Conservation (phyloP, 2,329 filamentous ascomycete genomes). For the Blumeriella jaapii region DNA sequence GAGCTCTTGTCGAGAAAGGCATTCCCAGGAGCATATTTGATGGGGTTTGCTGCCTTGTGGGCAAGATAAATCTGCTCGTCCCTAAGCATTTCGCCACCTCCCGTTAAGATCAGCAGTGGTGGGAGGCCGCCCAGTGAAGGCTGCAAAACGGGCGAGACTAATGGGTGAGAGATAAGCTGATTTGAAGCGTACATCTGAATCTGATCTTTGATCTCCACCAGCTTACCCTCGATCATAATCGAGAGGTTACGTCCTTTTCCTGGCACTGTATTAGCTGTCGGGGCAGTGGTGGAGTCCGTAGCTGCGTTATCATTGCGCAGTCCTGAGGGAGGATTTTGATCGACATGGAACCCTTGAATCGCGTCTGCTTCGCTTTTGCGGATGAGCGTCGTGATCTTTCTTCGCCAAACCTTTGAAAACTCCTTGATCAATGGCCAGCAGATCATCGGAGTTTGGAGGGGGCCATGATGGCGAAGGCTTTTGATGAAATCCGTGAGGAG, state of each 20-base stretch:
- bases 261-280: constrained; percentile 25
- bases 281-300: constrained; percentile 19
- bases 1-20: constrained; percentile 51
- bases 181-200: constrained; percentile 85
- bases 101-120: constrained; percentile 74
- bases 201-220: constrained; percentile 73
- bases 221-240: constrained; percentile 58
- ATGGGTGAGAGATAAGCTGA: constrained; percentile 69
- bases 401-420: constrained; percentile 40
- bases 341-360: constrained; percentile 28
- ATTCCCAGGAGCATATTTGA: constrained; percentile 59
- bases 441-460: constrained; percentile 71
- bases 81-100: constrained; percentile 77
- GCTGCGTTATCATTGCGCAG: constrained; percentile 27
- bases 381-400: constrained; percentile 25
- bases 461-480: constrained; percentile 88
- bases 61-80: constrained; percentile 94
- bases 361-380: constrained; percentile 28
- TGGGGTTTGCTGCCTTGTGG: constrained; percentile 83
- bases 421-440: constrained; percentile 35
- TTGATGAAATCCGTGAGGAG: constrained; percentile 76
- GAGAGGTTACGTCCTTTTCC: constrained; percentile 37
- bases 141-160: constrained; percentile 83
- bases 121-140: constrained; percentile 82
- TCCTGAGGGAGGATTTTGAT: constrained; percentile 16